Base-by-base conservation (phyloP, 768 basidiomycete species). In the Clitopilus hobsonii region DNA sequence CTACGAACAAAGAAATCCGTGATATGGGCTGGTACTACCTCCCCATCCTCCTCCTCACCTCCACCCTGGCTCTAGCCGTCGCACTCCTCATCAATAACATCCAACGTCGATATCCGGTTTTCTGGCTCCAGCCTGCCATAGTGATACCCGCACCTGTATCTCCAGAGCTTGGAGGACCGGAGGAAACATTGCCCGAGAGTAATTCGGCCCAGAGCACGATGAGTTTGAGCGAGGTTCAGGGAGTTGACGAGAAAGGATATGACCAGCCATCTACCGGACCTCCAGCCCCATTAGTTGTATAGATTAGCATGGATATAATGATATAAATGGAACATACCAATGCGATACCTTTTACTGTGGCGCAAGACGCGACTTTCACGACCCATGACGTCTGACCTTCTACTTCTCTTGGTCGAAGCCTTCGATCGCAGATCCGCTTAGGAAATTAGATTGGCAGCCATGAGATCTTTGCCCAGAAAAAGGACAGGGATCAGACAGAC, bases 11-110 rank as follows among this genome's bases (percentile, higher is more conserved):
- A 13, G 69, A 77, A 14, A 64, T 79, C 16, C 63, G 76, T 16
- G 58, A 65, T n/a, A 61, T 82, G 45, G 76, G 74, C 11, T 82
- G 80, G 81, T 77, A 80, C 59, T 77, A 79, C 55, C 67, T 84
- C 11, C 79, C 79, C 13, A 72, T 82, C 41, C 62, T 82, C 48
- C 68, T 84, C 10, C 70, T 84, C 5, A 74, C 76, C 4, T 78
- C 77, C 4, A 58, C 67, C 7, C 66, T 83, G 6, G 70, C 71
- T 6, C 71, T 82, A 28, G 64, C 54, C 0, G 74, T 80, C 2
- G 80, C 79, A 4, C 67, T 84, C 14, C 48, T 79, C 22, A 56
- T 72, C 49, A 77, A 83, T 59, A 83, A 82, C 60, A 75, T 82
- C 32, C 80, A 80, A 60, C 65, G 78, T 28, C 67, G 74, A 47